phyloP scores from a whole-genome alignment of 192 early-diverging fungal genomes.

The Globomyces pollinis-pini region DNA sequence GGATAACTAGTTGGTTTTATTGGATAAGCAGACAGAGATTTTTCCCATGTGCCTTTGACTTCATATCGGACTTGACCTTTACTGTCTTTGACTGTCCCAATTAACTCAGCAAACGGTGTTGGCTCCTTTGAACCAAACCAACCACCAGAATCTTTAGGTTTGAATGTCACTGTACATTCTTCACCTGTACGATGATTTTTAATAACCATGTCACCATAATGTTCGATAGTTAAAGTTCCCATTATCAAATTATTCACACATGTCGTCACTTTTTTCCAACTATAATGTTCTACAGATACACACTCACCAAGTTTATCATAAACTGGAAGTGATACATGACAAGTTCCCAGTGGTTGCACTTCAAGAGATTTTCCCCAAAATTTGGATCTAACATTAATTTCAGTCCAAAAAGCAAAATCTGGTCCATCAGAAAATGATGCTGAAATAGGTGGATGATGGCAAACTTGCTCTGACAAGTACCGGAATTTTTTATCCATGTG shows the following conservation, averaged over 20 bases:
- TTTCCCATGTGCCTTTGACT: slow-evolving; percentile 32
- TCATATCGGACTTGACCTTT: slow-evolving; percentile 21
- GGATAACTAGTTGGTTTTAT: slow-evolving; percentile 3
- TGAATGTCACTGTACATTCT: slow-evolving; percentile 65
- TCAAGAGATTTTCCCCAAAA: slow-evolving; percentile 83
- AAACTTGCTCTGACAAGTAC: slow-evolving; percentile 81
- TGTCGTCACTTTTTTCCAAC: slow-evolving; percentile 75
- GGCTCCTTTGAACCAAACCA: slow-evolving; percentile 49
- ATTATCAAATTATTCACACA: slow-evolving; percentile 81
- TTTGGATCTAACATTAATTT: slow-evolving; percentile 77
- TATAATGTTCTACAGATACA: slow-evolving; percentile 69
- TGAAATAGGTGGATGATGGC: slow-evolving; percentile 82
- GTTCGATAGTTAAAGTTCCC: slow-evolving; percentile 77
- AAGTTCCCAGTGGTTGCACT: slow-evolving; percentile 69
- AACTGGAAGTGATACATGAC: slow-evolving; percentile 70
- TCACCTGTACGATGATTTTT: slow-evolving; percentile 79
- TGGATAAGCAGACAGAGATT: slow-evolving; percentile 10
- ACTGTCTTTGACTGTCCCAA: slow-evolving; percentile 26
- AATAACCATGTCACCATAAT: slow-evolving; percentile 78
- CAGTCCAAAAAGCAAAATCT: slow-evolving; percentile 75
- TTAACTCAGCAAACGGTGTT: slow-evolving; percentile 17
- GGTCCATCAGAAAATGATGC: slow-evolving; percentile 80
- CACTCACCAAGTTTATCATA: slow-evolving; percentile 37
- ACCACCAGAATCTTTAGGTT: slow-evolving; percentile 42
- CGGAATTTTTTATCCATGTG: slow-evolving; percentile 68